Evolutionary conservation across 208 protist genomes (phyloP).

Genomic region (Trypanosoma grayi): DNA sequence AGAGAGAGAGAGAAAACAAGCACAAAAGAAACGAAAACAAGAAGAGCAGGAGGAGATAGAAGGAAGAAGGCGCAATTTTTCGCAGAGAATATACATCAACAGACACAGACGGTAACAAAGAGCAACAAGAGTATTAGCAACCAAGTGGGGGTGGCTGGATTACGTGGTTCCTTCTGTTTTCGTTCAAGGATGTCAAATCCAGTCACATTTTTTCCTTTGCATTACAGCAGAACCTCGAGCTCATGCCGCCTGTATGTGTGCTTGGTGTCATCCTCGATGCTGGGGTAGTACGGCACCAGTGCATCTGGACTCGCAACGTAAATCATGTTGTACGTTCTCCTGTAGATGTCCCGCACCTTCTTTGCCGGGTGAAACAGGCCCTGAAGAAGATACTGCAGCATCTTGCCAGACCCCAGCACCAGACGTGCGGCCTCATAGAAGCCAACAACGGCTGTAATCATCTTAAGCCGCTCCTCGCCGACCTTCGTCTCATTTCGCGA

Average conservation of each 20-base stretch:
- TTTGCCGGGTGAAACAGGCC: constrained; percentile 99
- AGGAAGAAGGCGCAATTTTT: neutral
- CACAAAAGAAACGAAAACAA: constrained; percentile 18
- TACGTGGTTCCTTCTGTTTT: too few relatives aligned
- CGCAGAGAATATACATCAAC: neutral
- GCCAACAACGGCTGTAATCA: constrained; percentile 95
- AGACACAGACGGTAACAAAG: constrained; percentile 8
- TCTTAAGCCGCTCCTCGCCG: constrained; percentile 80
- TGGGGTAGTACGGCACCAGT: constrained; percentile 95
- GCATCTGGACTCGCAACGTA: constrained; percentile 97
- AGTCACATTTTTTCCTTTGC: too few relatives aligned
- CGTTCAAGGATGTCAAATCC: too few relatives aligned
- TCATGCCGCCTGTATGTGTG: constrained; percentile 71
- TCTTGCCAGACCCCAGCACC: constrained; percentile 89
- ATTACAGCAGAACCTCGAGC: constrained; percentile 72
- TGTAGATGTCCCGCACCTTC: constrained; percentile 98
- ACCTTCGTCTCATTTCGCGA: constrained; percentile 84
- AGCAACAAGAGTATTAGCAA: constrained; percentile 11
- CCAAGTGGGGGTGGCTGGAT: too few relatives aligned
- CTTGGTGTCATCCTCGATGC: constrained; percentile 51
- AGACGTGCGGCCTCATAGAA: constrained; percentile 97
- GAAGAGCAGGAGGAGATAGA: constrained; percentile 20
- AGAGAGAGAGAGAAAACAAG: neutral
- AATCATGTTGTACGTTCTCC: constrained; percentile 99
- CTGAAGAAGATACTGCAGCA: constrained; percentile 96